Percentiles rank a stretch among this genome's conserved stretches.
Evolutionary conservation across 345 rosid species (phyloP).

Genomic region (Citrus sp.): DNA sequence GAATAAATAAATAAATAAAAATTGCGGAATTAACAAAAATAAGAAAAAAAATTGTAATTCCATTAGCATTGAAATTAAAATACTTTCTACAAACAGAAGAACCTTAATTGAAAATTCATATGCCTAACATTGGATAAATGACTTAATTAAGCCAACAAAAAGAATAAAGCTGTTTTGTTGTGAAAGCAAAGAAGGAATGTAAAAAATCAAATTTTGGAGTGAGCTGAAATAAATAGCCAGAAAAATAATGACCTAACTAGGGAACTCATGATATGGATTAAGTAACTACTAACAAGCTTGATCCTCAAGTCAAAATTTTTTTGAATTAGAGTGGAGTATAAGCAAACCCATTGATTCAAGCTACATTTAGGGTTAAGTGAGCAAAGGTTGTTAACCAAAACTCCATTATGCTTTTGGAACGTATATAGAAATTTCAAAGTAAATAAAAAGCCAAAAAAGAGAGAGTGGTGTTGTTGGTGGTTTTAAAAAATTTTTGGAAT

Average conservation of each 20-base stretch:
- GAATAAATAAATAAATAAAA: neutral
- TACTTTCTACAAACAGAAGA: neutral
- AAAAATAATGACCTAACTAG: conserved; percentile 18
- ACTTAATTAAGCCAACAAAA: neutral
- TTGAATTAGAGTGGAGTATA: conserved; percentile 28
- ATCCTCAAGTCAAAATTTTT: conserved; percentile 8
- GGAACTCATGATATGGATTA: conserved; percentile 18
- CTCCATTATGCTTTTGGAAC: neutral
- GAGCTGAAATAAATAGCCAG: conserved; percentile 8
- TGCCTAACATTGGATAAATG: neutral
- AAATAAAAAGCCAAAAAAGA: neutral
- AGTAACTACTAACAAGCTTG: conserved; percentile 23
- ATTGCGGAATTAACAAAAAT: neutral
- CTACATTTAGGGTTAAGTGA: neutral
- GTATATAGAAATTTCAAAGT: neutral
- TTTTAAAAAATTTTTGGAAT: neutral
- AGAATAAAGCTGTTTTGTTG: neutral
- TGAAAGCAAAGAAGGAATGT: neutral
- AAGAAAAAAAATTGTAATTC: neutral
- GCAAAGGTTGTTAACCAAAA: neutral
- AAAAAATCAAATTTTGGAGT: neutral
- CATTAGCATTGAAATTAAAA: neutral
- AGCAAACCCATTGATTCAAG: conserved; percentile 24
- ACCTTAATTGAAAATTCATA: neutral
- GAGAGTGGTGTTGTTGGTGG: neutral